These are phyloP conservation scores for Vigna unguiculata DNA, from an alignment of 306 rosid species.

Conservation along the genomic window DNA sequence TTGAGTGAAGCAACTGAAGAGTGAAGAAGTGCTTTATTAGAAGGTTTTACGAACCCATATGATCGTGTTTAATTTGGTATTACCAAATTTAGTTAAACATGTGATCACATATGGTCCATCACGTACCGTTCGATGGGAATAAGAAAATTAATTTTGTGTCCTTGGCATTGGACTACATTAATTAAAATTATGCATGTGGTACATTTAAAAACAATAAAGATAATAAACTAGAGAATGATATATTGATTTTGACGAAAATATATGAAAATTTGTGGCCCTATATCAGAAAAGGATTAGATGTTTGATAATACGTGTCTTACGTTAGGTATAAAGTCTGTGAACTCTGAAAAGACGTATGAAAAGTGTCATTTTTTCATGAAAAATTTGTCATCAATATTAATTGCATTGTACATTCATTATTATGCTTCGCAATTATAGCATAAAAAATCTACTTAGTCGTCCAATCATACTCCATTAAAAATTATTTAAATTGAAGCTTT, in stretches of 20 bases:
- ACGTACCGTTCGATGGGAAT: not conserved
- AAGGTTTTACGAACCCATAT: not conserved
- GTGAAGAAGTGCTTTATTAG: constrained; percentile 16
- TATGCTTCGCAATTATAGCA: not conserved
- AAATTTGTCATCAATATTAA: not conserved
- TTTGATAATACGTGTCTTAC: constrained; percentile 30
- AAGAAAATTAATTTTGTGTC: not conserved
- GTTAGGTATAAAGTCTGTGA: constrained; percentile 41
- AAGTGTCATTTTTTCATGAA: not conserved
- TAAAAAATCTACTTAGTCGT: constrained; percentile 1
- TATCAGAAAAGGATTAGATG: constrained; percentile 27
- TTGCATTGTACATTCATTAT: not conserved
- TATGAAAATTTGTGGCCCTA: constrained; percentile 18
- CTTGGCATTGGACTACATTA: not conserved
- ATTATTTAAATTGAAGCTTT: not conserved
- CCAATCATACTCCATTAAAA: not conserved
- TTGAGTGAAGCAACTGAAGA: constrained; percentile 4
- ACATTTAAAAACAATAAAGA: not conserved
- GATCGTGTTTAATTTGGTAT: constrained; percentile 29
- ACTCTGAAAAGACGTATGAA: constrained; percentile 42
- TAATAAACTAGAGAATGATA: not conserved
- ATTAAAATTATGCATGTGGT: not conserved
- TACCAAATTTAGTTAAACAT: constrained; percentile 33
- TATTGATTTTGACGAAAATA: not conserved
- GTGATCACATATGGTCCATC: constrained; percentile 14